phyloP scores from a whole-genome alignment of 2,329 filamentous ascomycete genomes.

The Phaeomoniella chlamydospora region DNA sequence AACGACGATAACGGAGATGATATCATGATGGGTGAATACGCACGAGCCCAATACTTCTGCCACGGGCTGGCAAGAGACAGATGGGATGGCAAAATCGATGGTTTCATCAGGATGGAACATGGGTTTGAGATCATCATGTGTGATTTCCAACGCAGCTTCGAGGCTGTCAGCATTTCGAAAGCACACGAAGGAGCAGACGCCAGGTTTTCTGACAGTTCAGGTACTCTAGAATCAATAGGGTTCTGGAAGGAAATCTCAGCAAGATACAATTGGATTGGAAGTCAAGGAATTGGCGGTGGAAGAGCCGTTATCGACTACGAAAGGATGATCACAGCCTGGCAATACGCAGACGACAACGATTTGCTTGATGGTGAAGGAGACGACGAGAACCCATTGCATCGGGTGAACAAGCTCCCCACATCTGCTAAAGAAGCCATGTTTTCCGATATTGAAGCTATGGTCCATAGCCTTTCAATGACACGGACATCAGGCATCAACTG shows the following conservation, averaged over 20 bases:
- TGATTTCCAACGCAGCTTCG: slow-evolving; percentile 36
- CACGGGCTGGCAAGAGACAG: slow-evolving; percentile 27
- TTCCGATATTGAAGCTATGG: slow-evolving; percentile 29
- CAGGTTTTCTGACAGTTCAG: not conserved
- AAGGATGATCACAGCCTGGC: slow-evolving; percentile 32
- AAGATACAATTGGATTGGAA: slow-evolving; percentile 9
- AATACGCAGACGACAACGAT: slow-evolving; percentile 21
- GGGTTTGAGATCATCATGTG: slow-evolving; percentile 61
- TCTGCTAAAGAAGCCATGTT: not conserved
- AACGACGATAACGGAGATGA: slow-evolving; percentile 7
- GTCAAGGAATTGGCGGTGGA: slow-evolving; percentile 13
- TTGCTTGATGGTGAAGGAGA: slow-evolving; percentile 22
- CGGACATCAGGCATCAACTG: slow-evolving; percentile 34
- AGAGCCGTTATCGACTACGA: slow-evolving; percentile 33
- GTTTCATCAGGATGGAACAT: slow-evolving; percentile 51
- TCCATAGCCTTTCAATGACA: slow-evolving; percentile 16
- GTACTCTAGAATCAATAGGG: not conserved
- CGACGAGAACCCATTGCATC: slow-evolving; percentile 16
- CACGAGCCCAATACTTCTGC: slow-evolving; percentile 43
- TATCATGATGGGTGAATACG: slow-evolving; percentile 27
- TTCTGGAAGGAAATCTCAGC: slow-evolving; percentile 7
- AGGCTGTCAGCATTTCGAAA: slow-evolving; percentile 18
- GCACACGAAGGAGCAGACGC: slow-evolving; percentile 5
- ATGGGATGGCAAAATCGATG: slow-evolving; percentile 43
- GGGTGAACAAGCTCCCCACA: slow-evolving; percentile 18